Evolutionary conservation across 495 filamentous ascomycete genomes (phyloP), one percentile per base, ranked within the genome.

Genomic region (Lasiosphaeris hirsuta): DNA sequence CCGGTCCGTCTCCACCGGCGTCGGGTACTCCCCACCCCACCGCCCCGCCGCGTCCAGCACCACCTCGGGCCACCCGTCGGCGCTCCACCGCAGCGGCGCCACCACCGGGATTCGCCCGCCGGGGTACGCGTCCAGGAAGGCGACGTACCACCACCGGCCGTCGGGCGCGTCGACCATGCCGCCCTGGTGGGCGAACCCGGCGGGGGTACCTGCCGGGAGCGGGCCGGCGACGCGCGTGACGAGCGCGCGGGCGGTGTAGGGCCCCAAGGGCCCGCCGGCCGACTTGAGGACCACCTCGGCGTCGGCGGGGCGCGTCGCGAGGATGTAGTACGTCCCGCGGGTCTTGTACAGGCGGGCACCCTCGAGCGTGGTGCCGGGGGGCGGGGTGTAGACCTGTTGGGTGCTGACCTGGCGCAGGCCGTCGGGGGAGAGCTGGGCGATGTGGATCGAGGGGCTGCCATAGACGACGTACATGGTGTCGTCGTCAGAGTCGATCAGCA

Each of bases 91-190:
- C 14, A 85, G 43, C 0, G 82, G 81, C 8, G 83, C 82, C 4
- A 84, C 61, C 8, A 84, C 79, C 0, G 83, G 84, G 10, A 84
- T 74, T n/a, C 83, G 72, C 0, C 82, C 84, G 5, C 67, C 71
- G 0, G 82, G 81, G 46, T 81, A 85, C 0, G 72, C 69, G 63
- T 80, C 80, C 44, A 78, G 69, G 60, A 85, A 86, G 0, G 77
- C 75, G 59, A 83, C 77, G 50, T 81, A 86, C 60, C 79, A 85
- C 81, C 83, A 86, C 30, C 77, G 69, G 1, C 78, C 78, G 19
- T 71, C 64, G 8, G 73, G 70, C 0, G 80, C 80, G 37, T 81
- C 65, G 1, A 86, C 75, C 13, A 86, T 67, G 23, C 80, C 78
- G 10, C 82, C 84, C 63, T 86, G 83, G 60, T 84, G 75, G 0